Base-by-base conservation (phyloP, 306 rosid species). In the Hippophae gyantsensis region DNA sequence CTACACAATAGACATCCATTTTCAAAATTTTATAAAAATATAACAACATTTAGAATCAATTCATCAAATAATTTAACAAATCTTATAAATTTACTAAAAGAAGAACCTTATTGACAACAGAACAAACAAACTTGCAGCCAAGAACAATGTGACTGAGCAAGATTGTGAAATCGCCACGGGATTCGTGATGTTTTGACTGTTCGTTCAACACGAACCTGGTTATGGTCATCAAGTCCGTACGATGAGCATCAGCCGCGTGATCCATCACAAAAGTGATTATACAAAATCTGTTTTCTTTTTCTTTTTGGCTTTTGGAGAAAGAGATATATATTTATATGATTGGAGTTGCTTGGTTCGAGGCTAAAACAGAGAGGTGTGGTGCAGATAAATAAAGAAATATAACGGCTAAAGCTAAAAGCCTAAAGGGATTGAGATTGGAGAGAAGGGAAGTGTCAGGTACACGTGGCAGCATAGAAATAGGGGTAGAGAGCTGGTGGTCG, bases 131-230 rank as follows among this genome's bases (percentile, higher is more conserved):
- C 70, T 92, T 92, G 84, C 99, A 88, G 8, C 96, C 96, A 8
- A 92, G 92, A 66, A 92, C 99, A 71, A 92, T 92, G 78, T 92
- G 87, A 67, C n/a, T 92, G 68, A 92, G 99, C 82, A 92, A 73
- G 77, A 92, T 92, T 26, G 88, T 74, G 76, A 92, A 92, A 69
- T 92, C 99, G 1, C 99, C 99, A 26, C 99, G 99, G 0, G 96
- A 85, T 58, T 92, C 96, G 0, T 90, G 88, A 66, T 75, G 61
- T 72, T 76, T 92, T 5, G 96, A 81, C 69, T 92, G 99, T 79
- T 92, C 99, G 64, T 86, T 92, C 66, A 92, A 70, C 57, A 88
- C 99, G 68, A 76, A 88, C 38, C 96, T 77, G 0, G 96, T 92
- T 10, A 92, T 82, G 45, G 99, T 92, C 99, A 92, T 92, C 83